Conservation (phyloP, 2,329 filamentous ascomycete genomes). For the Pseudopyrenochaeta lycopersici region DNA sequence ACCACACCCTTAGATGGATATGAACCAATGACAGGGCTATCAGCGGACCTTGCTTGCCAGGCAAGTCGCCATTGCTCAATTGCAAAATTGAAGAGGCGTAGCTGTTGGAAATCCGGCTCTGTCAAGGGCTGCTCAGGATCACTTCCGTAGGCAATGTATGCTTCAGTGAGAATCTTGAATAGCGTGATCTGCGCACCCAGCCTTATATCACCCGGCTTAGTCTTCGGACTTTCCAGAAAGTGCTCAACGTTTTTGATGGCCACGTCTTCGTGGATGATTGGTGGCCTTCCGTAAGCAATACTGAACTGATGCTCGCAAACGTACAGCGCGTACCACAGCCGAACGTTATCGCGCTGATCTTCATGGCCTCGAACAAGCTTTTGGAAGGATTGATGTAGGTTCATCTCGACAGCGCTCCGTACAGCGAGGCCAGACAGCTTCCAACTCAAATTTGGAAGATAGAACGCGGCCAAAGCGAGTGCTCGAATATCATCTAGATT, state of each 20-base stretch:
- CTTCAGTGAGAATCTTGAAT: conserved; percentile 45
- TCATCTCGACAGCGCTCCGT: conserved; percentile 52
- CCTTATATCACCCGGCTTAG: conserved; percentile 40
- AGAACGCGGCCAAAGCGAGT: conserved; percentile 52
- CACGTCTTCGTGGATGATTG: conserved; percentile 50
- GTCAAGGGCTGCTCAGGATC: conserved; percentile 48
- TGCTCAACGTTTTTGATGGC: conserved; percentile 49
- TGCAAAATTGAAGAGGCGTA: conserved; percentile 53
- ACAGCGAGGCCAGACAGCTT: conserved; percentile 52
- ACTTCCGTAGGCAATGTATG: conserved; percentile 44
- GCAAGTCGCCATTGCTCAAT: conserved; percentile 55
- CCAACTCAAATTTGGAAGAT: conserved; percentile 52
- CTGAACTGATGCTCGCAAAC: conserved; percentile 53
- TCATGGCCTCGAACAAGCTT: conserved; percentile 46
- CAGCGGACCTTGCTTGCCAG: conserved; percentile 47
- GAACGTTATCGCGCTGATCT: conserved; percentile 47
- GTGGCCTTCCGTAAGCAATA: conserved; percentile 53
- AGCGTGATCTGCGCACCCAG: conserved; percentile 42
- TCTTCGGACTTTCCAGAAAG: conserved; percentile 39
- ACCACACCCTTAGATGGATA: conserved; percentile 60
- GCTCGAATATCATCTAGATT: conserved; percentile 52
- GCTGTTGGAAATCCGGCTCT: conserved; percentile 49
- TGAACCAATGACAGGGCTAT: conserved; percentile 38
- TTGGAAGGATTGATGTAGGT: conserved; percentile 50
- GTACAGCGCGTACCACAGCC: conserved; percentile 53